Evolutionary conservation across 495 filamentous ascomycete genomes (phyloP), one percentile per base, ranked within the genome.

Genomic region (Trichocladium uniseriatum): DNA sequence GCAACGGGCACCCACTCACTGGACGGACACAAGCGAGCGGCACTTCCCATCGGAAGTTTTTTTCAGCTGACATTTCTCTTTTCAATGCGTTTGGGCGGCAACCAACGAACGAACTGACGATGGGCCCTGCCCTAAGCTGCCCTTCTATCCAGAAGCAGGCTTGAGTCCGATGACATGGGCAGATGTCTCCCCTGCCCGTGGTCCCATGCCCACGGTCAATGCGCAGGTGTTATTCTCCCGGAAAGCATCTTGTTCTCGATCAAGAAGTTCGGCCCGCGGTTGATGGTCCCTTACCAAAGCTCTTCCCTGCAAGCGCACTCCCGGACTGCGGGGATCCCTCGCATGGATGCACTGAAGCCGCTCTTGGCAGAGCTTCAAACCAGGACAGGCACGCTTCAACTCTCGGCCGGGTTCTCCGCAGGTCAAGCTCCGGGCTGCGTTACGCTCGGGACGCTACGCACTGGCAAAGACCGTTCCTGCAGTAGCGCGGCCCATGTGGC

Each of bases 401-500:
- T 29, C 27, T n/a, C n/a, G n/a, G 10, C 10, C 27, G 27, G 27
- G 27, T 29, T 29, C 27, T 29, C 27, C 5, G 5, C 27, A 29
- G 27, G 10, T 29, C 27, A n/a, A n/a, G n/a, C n/a, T n/a, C n/a
- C n/a, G n/a, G n/a, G n/a, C n/a, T n/a, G n/a, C n/a, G n/a, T n/a
- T n/a, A n/a, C n/a, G n/a, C n/a, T n/a, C n/a, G n/a, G n/a, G n/a
- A n/a, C n/a, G n/a, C n/a, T n/a, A n/a, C n/a, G n/a, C n/a, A n/a
- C n/a, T n/a, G n/a, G n/a, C n/a, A n/a, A n/a, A 29, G 5, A 29
- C 27, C 27, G 54, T 53, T 53, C 55, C 55, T 57, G 51, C 55
- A 57, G 55, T 57, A 57, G 55, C 43, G 55, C 43, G 43, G 27
- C 19, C 37, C 28, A 21, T 11, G 55, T 51, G 55, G 55, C 55